Evolutionary conservation across 1,139 yeast species (phyloP), one percentile per base, ranked within the genome.

Genomic region (Scheffersomyces illinoinensis): DNA sequence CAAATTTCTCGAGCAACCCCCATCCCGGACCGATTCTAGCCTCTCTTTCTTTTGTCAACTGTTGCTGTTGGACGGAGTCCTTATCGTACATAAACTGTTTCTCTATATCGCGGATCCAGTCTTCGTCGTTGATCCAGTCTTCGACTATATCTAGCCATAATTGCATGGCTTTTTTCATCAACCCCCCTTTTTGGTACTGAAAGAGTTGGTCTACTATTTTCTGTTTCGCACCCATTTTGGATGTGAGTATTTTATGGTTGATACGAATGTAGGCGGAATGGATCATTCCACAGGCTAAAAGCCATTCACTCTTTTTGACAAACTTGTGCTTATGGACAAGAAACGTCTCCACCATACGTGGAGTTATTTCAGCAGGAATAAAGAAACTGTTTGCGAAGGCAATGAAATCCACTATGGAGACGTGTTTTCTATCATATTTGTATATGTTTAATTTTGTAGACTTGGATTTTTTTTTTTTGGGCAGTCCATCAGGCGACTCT

Each of bases 271-370:
- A 87, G 17, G 88, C 87, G 6, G 88, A 83, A 52, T 88, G 78
- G 0, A 88, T 78, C 62, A 89, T 70, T 0, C 93, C 93, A 69
- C 91, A 87, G 0, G 89, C 85, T 39, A 89, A 70, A 18, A 87
- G 85, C 91, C 93, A 89, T 53, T 88, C 89, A 58, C 83, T 85
- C 54, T 83, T 83, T 62, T 78, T 80, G 19, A 68, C 65, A 56
- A 88, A 82, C 63, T 85, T 84, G 54, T 82, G 80, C 52, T 82
- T 78, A 63, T 85, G 85, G 2, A 76, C 72, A 49, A 79, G 73
- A 63, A 83, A 88, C 0, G 87, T 82, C 49, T 79, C 81, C 14
- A 88, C 63, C 60, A 89, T 76, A 51, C 76, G 72, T 43, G 78
- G 76, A 0, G 91, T 84, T 5, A 84, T 74, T 0, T 79, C 76